Evolutionary conservation across 495 filamentous ascomycete genomes (phyloP).

Genomic region (Aspergillus steynii): DNA sequence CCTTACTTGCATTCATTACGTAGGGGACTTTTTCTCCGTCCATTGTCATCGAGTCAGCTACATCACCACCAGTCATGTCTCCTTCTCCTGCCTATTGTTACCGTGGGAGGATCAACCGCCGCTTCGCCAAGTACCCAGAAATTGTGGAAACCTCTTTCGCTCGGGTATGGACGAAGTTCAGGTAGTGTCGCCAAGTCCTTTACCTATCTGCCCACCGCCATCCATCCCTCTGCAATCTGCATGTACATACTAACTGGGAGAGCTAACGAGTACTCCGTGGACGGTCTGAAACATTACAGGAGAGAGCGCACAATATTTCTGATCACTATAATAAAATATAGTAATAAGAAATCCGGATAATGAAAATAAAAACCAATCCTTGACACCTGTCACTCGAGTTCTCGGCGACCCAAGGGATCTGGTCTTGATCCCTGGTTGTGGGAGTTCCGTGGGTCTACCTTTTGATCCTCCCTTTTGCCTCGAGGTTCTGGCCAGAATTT

Average conservation of each 20-base stretch:
- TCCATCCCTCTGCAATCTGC: background rate
- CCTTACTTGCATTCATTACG: conserved; percentile 16
- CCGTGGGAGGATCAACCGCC: no score
- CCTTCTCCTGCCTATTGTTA: background rate
- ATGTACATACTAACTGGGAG: background rate
- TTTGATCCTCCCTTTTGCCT: conserved; percentile 3
- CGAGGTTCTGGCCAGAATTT: background rate
- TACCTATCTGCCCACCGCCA: background rate
- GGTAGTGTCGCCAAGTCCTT: background rate
- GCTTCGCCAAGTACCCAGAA: background rate
- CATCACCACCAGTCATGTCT: background rate
- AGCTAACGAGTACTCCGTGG: background rate
- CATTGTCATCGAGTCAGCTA: conserved; percentile 16
- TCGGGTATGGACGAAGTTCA: background rate
- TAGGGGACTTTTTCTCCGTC: conserved; percentile 21
- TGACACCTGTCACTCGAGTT: conserved; percentile 12
- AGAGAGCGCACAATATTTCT: no score
- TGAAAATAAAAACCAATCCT: background rate
- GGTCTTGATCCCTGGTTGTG: conserved; percentile 3
- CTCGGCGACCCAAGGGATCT: background rate
- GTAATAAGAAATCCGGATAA: background rate
- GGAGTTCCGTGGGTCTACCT: conserved; percentile 14
- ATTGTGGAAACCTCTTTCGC: background rate
- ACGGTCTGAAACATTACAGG: background rate
- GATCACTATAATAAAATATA: no score